Base-by-base conservation (phyloP, 2,329 filamentous ascomycete genomes). In the Microdochium bolleyi region DNA sequence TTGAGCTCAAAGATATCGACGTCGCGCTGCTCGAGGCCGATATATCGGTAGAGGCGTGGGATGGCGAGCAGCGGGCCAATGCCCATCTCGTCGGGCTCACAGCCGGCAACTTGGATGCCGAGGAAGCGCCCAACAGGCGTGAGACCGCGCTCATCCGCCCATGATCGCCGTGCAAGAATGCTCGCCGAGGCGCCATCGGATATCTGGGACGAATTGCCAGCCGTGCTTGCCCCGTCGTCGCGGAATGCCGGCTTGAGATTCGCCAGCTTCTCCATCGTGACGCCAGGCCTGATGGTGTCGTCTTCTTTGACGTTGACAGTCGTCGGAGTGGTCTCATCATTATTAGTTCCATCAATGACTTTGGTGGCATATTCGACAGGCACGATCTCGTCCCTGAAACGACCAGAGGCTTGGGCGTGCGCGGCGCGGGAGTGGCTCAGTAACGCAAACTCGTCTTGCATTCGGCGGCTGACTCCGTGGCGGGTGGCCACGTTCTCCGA, bases 1-100 rank as follows among this genome's bases (percentile, higher is more conserved):
- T 87, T 87, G 63, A 87, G 79, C 66, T 87, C 84, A 79, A 83
- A 86, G 19, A 87, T 71, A 46, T 80, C 79, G 2, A 87, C 75
- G 48, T 87, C 83, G 0, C 74, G 71, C 38, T 75, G 77, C n/a
- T 68, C 62, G 5, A 87, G 62, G 2, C 78, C 82, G 2, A 80
- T 78, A 50, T 78, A 75, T 19, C 78, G 67, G 11, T 87, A 73
- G 8, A 87, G 70, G 55, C 81, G 83, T 8, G 83, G 84, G 41
- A 87, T 85, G 0, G 82, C 84, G 13, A 30, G 27, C 27, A 30
- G 11, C 5, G 27, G 27, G 27, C 27, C 27, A 11, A 30, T 30
- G 27, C 84, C 84, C 84, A 87, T 87, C 67, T 87, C 82, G 60
- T 86, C 83, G 0, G 84, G 84, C 50, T 73, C 72, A 58, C 82